Conservation (phyloP, 2,329 filamentous ascomycete species). For the Colletotrichum sp. region DNA sequence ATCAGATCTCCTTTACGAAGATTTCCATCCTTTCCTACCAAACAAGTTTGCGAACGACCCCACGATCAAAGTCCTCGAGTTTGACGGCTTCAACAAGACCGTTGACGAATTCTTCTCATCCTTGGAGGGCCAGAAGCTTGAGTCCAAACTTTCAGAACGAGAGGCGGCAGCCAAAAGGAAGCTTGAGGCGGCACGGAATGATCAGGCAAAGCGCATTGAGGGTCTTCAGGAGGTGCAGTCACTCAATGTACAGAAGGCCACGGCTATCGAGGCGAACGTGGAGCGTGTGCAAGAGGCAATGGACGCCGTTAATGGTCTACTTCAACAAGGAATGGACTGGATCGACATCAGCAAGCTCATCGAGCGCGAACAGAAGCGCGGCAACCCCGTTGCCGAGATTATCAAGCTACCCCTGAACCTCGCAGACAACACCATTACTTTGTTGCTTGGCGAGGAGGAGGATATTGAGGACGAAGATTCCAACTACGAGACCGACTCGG, state of each 20-base stretch:
- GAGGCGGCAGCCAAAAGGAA: constrained; percentile 84
- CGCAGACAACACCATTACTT: constrained; percentile 85
- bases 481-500: constrained; percentile 69
- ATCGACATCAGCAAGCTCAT: constrained; percentile 87
- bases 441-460: constrained; percentile 76
- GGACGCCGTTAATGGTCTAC: constrained; percentile 89
- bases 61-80: constrained; percentile 72
- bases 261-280: constrained; percentile 87
- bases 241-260: constrained; percentile 85
- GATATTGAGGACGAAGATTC: constrained; percentile 66
- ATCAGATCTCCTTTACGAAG: constrained; percentile 77
- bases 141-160: constrained; percentile 81
- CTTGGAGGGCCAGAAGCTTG: constrained; percentile 89
- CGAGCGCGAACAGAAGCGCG: constrained; percentile 80
- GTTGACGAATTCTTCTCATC: constrained; percentile 98
- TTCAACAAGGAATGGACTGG: constrained; percentile 97
- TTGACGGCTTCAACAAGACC: constrained; percentile 87
- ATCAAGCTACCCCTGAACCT: constrained; percentile 90
- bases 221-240: constrained; percentile 82
- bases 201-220: constrained; percentile 85
- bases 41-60: constrained; percentile 76
- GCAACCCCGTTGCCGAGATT: constrained; percentile 84
- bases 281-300: constrained; percentile 92
- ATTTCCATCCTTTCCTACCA: constrained; percentile 93
- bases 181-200: constrained; percentile 80